phyloP scores from a whole-genome alignment of 2,329 filamentous ascomycete genomes.

The Hymenoscyphus salicellus region DNA sequence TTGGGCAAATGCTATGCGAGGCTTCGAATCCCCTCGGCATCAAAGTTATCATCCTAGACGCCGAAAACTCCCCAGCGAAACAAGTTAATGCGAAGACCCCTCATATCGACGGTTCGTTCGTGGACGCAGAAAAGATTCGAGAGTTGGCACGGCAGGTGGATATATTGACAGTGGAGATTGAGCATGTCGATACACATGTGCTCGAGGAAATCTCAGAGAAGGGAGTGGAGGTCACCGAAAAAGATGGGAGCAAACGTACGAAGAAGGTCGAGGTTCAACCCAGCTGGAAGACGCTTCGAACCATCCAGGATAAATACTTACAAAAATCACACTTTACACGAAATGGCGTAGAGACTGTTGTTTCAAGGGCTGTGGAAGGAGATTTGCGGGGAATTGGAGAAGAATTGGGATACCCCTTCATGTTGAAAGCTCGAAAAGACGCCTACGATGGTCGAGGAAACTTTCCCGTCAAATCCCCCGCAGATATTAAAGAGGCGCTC shows the following conservation, averaged over 20 bases:
- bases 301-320: slow-evolving; percentile 89
- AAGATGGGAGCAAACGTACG: slow-evolving; percentile 38
- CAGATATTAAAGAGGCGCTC: slow-evolving; percentile 63
- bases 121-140: slow-evolving; percentile 73
- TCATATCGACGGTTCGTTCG: slow-evolving; percentile 85
- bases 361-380: slow-evolving; percentile 53
- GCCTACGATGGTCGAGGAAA: slow-evolving; percentile 90
- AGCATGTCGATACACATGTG: slow-evolving; percentile 88
- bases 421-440: slow-evolving; percentile 87
- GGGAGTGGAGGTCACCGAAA: slow-evolving; percentile 54
- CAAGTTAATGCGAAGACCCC: slow-evolving; percentile 73
- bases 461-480: slow-evolving; percentile 58
- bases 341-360: slow-evolving; percentile 69
- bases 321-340: slow-evolving; percentile 79
- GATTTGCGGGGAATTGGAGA: slow-evolving; percentile 60
- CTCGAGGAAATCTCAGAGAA: slow-evolving; percentile 75
- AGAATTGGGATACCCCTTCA: slow-evolving; percentile 75
- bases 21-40: slow-evolving; percentile 72
- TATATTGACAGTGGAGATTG: slow-evolving; percentile 88
- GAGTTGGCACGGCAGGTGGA: slow-evolving; percentile 75
- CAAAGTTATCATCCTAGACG: slow-evolving; percentile 77
- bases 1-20: slow-evolving; percentile 92
- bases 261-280: slow-evolving; percentile 67
- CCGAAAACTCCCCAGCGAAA: slow-evolving; percentile 74
- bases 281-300: slow-evolving; percentile 79